phyloP scores from a whole-genome alignment of 164 flowering plant genomes.

The Saururus chinensis region DNA sequence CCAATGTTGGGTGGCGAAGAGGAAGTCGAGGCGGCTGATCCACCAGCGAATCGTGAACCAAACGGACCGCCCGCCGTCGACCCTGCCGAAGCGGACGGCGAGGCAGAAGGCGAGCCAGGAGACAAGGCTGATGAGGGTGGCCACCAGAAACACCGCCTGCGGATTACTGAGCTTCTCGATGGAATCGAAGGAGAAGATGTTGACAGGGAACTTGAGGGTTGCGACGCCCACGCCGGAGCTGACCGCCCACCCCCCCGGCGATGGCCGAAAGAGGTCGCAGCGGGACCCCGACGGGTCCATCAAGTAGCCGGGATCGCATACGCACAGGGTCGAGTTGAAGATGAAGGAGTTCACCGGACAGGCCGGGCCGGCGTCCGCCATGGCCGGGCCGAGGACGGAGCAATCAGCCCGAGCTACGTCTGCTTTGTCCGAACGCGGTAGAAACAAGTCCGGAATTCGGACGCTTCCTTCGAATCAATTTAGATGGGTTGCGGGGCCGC shows the following conservation, averaged over 20 bases:
- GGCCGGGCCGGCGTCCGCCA: constrained; percentile 2
- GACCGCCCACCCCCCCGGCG: constrained; percentile 13
- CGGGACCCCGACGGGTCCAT: constrained; percentile 17
- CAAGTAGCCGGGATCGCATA: constrained; percentile 58
- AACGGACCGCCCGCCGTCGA: constrained; percentile 40
- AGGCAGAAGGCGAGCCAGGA: constrained; percentile 64
- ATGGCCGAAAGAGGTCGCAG: constrained; percentile 32
- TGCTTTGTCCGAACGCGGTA: no score
- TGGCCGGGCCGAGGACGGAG: not conserved
- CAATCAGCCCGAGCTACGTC: not conserved
- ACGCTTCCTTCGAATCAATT: no score
- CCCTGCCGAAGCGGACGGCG: constrained; percentile 37
- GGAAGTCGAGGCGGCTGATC: constrained; percentile 79
- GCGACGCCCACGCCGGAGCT: constrained; percentile 42
- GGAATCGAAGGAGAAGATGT: constrained; percentile 53
- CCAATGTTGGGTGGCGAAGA: constrained; percentile 87
- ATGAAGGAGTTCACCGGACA: constrained; percentile 53
- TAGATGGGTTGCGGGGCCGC: no score
- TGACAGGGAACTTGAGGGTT: constrained; percentile 34
- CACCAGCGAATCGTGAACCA: constrained; percentile 81
- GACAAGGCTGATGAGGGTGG: constrained; percentile 45
- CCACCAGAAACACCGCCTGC: constrained; percentile 25
- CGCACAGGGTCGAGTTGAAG: constrained; percentile 59
- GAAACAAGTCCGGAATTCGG: no score
- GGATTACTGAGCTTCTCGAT: constrained; percentile 43